These are phyloP conservation scores for Oryza officinalis DNA, from an alignment of 176 grass and related monocot species.

Conservation along the genomic window DNA sequence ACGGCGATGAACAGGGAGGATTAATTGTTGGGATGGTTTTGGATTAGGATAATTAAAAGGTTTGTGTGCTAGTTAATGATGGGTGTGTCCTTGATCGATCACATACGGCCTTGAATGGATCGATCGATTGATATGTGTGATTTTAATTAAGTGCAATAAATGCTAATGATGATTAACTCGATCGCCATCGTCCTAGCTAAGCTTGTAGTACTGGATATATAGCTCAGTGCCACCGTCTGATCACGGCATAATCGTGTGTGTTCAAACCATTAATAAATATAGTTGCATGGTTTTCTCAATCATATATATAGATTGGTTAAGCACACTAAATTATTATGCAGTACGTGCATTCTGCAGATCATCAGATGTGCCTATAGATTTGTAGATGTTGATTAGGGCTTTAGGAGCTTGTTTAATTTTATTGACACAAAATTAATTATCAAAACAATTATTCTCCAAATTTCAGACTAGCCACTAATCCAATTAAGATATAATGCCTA, in stretches of 20 bases:
- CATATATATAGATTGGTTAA: no score
- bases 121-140: background rate
- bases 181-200: background rate
- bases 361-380: background rate
- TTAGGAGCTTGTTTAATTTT: no score
- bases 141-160: background rate
- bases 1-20: background rate
- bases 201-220: background rate
- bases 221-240: background rate
- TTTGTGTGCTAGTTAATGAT: background rate
- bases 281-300: background rate
- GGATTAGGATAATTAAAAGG: background rate
- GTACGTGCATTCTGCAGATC: background rate
- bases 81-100: background rate
- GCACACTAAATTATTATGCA: no score
- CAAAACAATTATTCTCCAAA: no score
- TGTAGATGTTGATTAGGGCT: no score
- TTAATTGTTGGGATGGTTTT: background rate
- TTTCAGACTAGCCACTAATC: no score
- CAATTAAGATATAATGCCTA: no score
- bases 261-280: background rate
- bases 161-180: background rate
- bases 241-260: background rate
- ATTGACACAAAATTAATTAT: no score
- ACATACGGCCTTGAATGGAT: background rate